Base-by-base conservation (phyloP, 2,329 filamentous ascomycete species). In the Nemania sp. region DNA sequence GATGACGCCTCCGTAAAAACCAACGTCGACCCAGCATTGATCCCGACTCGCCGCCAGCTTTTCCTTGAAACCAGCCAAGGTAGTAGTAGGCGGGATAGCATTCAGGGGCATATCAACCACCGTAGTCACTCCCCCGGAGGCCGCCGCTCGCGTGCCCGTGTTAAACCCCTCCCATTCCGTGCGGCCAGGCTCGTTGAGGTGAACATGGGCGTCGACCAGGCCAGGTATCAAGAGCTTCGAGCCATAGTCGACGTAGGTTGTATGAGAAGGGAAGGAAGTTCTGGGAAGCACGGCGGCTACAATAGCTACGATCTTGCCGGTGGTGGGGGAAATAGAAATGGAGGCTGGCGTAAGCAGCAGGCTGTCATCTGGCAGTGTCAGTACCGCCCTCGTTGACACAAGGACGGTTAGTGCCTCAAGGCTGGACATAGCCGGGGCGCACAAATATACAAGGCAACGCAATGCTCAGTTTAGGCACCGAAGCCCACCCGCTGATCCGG, bases 131-230 rank as follows among this genome's bases (percentile, higher is more conserved):
- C 96, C 96, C 47, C 96, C 96, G 74, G 95, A 97, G 11, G 96
- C 96, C 3, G 96, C 96, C 38, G 96, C 96, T 74, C 93, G 88
- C 26, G 96, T 98, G 56, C 96, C 96, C 0, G 94, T 98, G 84
- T 91, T 92, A 84, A 99, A 99, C 11, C 96, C 96, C 79, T 99
- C 96, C 96, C 96, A 98, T 87, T 98, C 95, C 60, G 95, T 98
- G 65, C 96, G 89, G 49, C 96, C 96, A 0, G 96, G 96, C 82
- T 99, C 96, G 77, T 98, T 98, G 74, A 98, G 88, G 82, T 99
- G 96, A 43, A 99, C 96, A 79, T 99, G 96, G 41, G 96, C 95
- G 79, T 99, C 96, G 20, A 99, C 95, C 32, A 99, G 85, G 22
- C 96, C 96, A 0, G 96, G 96, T 38, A 98, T 86, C 45, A 99